Conservation (phyloP, 257 asterid species). For the Nicotiana benthamiana region DNA sequence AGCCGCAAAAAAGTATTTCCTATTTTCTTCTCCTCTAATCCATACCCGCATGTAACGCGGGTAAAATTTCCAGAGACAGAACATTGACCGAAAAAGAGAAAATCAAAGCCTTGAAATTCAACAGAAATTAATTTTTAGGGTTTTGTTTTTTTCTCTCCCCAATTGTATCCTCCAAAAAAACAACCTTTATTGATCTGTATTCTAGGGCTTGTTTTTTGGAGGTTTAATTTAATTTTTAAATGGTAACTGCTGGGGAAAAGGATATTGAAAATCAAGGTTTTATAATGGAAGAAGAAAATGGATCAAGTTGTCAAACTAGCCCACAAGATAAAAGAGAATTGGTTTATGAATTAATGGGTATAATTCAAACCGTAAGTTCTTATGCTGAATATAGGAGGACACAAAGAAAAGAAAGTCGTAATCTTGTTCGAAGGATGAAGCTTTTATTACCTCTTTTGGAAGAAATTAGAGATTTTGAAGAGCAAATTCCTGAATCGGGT, state of each 20-base stretch:
- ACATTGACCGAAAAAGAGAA: background rate
- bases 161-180: background rate
- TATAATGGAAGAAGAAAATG: constrained; percentile 24
- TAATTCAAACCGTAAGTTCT: constrained; percentile 36
- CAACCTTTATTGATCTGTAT: background rate
- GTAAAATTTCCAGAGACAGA: background rate
- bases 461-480: constrained; percentile 38
- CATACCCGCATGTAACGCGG: background rate
- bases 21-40: background rate
- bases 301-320: constrained; percentile 17
- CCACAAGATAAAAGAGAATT: constrained; percentile 23
- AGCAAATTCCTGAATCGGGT: constrained; percentile 33
- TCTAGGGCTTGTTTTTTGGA: background rate
- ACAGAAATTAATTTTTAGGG: background rate
- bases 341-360: constrained; percentile 43
- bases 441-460: constrained; percentile 52
- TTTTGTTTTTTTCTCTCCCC: constrained; percentile 2
- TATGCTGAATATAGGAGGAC: constrained; percentile 60
- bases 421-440: constrained; percentile 48
- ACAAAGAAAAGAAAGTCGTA: constrained; percentile 58
- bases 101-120: background rate
- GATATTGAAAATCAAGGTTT: constrained; percentile 14
- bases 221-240: background rate
- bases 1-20: background rate
- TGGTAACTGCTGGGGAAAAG: constrained; percentile 6